Percentiles rank a stretch among this genome's conserved stretches.
These are phyloP conservation scores for Agrocybe chaxingu DNA, from an alignment of 768 basidiomycete genomes.

Conservation along the genomic window DNA sequence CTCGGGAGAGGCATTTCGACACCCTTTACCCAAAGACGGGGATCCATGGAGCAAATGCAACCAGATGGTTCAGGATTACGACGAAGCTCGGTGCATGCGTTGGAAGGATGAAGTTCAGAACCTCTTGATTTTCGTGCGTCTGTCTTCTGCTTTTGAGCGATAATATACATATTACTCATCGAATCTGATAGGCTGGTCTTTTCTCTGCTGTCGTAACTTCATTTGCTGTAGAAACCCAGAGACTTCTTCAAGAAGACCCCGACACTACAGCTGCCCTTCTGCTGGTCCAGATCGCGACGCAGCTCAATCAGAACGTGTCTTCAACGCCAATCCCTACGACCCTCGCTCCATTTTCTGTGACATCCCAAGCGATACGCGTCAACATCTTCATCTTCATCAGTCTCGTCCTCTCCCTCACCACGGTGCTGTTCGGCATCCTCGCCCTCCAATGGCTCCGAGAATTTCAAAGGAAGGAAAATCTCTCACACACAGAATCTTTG, in stretches of 20 bases:
- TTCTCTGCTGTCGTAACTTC: slow-evolving; percentile 20
- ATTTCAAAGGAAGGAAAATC: slow-evolving; percentile 14
- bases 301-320: not conserved
- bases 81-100: not conserved
- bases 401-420: slow-evolving; percentile 16
- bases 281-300: slow-evolving; percentile 7
- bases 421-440: slow-evolving; percentile 19
- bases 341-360: slow-evolving; percentile 6
- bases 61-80: not conserved
- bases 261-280: slow-evolving; percentile 5
- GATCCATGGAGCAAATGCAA: slow-evolving; percentile 2
- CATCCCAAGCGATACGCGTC: slow-evolving; percentile 13
- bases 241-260: slow-evolving; percentile 11
- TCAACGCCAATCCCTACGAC: not conserved
- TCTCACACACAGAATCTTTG: slow-evolving; percentile 10
- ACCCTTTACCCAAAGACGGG: slow-evolving; percentile 1
- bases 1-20: not conserved
- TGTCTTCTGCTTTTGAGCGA: not conserved
- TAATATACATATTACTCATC: no score
- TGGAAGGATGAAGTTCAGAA: slow-evolving; percentile 5
- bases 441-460: slow-evolving; percentile 22
- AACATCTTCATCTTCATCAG: slow-evolving; percentile 18
- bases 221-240: slow-evolving; percentile 16
- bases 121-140: slow-evolving; percentile 3
- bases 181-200: slow-evolving; percentile 15